Base-by-base conservation (phyloP, 2,329 filamentous ascomycete genomes). In the Fusarium tjaetaba region DNA sequence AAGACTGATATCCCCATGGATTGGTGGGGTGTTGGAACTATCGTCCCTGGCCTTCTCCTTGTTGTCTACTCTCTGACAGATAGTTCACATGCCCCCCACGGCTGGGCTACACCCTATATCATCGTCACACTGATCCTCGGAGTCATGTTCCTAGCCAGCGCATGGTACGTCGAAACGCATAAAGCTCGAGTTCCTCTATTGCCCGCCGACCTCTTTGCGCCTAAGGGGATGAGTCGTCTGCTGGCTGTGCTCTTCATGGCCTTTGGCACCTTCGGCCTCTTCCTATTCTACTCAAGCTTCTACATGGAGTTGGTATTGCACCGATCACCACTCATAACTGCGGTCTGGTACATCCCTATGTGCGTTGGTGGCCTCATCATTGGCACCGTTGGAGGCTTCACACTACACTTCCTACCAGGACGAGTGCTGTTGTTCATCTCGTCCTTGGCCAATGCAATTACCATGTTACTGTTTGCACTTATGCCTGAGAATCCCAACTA, bases 61-160 rank as follows among this genome's bases (percentile, higher is more conserved):
- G 82, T 92, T 73, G 89, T 93, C 5, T 94, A 91, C 74, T 88
- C 91, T 4, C 86, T 94, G 61, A 92, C 91, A 3, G 89, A 93
- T 65, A 89, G 88, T 41, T 87, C 89, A 1, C 89, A 92, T 78
- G 90, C 90, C 4, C 84, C 87, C 0, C 76, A 87, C 9, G 86
- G 88, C 14, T 94, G 92, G 92, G 84, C 81, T 34, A 91, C 90
- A 5, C 89, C 90, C 2, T 92, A 93, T 69, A 91, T 93, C 58
- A 85, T 87, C n/a, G 82, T 88, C 18, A 87, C 88, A 0, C 86
- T 94, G 45, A 80, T 88, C 4, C 58, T 91, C 11, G 92, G 91
- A 0, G 81, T 86, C 26, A 60, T 89, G 4, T 78, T 89, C 10
- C 80, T 93, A 1, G 79, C 81, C 1, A 79, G 79, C 0, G 88